These are phyloP conservation scores for Dinochytrium kinnereticum DNA, from an alignment of 371 early-diverging fungal species.

Conservation along the genomic window DNA sequence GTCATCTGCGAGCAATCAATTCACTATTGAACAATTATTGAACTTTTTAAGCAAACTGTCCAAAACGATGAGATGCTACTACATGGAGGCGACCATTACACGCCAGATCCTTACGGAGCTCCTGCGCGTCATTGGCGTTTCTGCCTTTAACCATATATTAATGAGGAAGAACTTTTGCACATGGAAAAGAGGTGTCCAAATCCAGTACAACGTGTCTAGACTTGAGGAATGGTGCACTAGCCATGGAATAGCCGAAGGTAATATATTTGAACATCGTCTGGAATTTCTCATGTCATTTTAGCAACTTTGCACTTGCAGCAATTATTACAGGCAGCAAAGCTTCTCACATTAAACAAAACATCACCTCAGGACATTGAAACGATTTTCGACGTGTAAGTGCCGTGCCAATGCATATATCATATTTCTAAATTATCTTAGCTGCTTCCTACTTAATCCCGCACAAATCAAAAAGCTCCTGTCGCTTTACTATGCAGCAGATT, in stretches of 20 bases:
- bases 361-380: slow-evolving; percentile 89
- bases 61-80: slow-evolving; percentile 94
- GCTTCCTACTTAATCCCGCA: slow-evolving; percentile 89
- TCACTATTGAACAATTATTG: slow-evolving; percentile 89
- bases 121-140: slow-evolving; percentile 88
- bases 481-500: slow-evolving; percentile 63
- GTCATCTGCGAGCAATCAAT: slow-evolving; percentile 68
- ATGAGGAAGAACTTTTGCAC: slow-evolving; percentile 75
- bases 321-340: slow-evolving; percentile 92
- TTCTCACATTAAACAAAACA: slow-evolving; percentile 92
- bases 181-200: slow-evolving; percentile 85
- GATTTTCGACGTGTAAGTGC: slow-evolving; percentile 73
- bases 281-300: background rate
- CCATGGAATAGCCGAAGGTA: slow-evolving; percentile 82
- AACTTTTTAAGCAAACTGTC: slow-evolving; percentile 89
- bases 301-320: slow-evolving; percentile 87
- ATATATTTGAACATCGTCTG: background rate
- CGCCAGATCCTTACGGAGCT: slow-evolving; percentile 88
- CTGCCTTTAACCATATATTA: slow-evolving; percentile 93
- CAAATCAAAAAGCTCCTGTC: slow-evolving; percentile 95
- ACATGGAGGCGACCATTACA: slow-evolving; percentile 79
- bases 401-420: slow-evolving; percentile 25
- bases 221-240: slow-evolving; percentile 96
- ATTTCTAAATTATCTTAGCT: slow-evolving; percentile 41
- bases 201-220: slow-evolving; percentile 95